Evolutionary conservation across 345 rosid genomes (phyloP), one percentile per base, ranked within the genome.

Genomic region (Passiflora organensis): DNA sequence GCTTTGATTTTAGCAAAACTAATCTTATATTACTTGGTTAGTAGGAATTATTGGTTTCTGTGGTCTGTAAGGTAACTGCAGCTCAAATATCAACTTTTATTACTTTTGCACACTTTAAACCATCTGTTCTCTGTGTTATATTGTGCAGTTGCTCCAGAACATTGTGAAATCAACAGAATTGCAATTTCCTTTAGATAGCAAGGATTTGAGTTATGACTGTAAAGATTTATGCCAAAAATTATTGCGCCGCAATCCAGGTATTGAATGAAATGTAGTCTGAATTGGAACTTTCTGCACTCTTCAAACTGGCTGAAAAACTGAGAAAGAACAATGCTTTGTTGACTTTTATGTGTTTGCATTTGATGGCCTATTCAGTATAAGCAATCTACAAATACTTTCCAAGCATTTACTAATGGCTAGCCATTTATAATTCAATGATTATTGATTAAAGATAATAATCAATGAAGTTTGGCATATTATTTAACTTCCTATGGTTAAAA

Each of bases 181-280:
- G 78, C 84, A 75, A 54, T 93, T 93, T 68, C 94, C 99, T 44
- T 59, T 51, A 4, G 87, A 69, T 63, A 73, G 59, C 20, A 75
- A 73, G 65, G 80, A 69, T 71, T 71, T 93, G 71, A 79, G 85
- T 76, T 46, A 64, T 48, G 76, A 80, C 24, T 89, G 99, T 79
- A 78, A 73, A 75, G 95, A 93, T 76, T 70, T 93, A 52, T 93
- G 99, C 79, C 85, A 67, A 60, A 93, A 89, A 73, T 69, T 93
- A 80, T 69, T 93, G 53, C 87, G 95, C 12, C 80, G 83, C 45
- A 78, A 89, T 76, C 99, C 99, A 74, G 99, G 99, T 93, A 74
- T 77, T 50, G 14, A 25, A 38, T 32, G 21, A 48, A 19, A n/a
- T 63, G 37, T 48, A 46, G 43, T 53, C 52, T 60, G 32, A 23